Evolutionary conservation across 2,329 filamentous ascomycete species (phyloP), one percentile per base, ranked within the genome.

Genomic region (Penicillium crustosum): DNA sequence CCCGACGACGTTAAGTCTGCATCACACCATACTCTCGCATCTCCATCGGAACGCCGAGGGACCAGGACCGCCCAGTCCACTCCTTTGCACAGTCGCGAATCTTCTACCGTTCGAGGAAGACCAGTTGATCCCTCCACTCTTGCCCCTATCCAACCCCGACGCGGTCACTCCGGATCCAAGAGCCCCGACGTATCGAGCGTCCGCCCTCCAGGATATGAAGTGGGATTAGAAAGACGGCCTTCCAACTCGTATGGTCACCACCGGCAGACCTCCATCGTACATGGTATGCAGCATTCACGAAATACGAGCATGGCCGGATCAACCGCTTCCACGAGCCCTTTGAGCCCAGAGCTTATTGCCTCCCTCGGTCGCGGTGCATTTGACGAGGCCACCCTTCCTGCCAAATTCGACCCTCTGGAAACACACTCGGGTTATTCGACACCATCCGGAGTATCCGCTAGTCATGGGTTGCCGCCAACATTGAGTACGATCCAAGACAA

Each of bases 221-320:
- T 64, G 45, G 67, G 66, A 55, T 64, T 77, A 58, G 77, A 79
- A 67, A 70, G 76, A 60, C 68, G 73, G 53, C 75, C 76, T 36
- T 78, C 75, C 7, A 77, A 76, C 58, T 83, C 82, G 17, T 88
- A 97, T 81, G 91, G 90, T 59, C 93, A 99, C 75, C 92, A 97
- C 77, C 88, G 94, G 55, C 92, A 99, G 78, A 96, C 93, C 0
- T 97, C 93, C 49, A 97, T 97, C 67, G 93, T 97, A 57, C 91
- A 97, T 85, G 93, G 94, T 54, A 75, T 96, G 66, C 93, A 96
- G 74, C 94, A 99, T 76, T 89, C 84, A 56, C 80, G 93, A 77
- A 96, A 95, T 83, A 89, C 92, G 67, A 97, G 93, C 78, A 86
- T 77, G 65, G 73, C 74, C 35, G 67, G 70, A 41, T 92, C 90